Evolutionary conservation across 2,329 filamentous ascomycete genomes (phyloP), one percentile per base, ranked within the genome.

Genomic region (Fusarium nurragi): DNA sequence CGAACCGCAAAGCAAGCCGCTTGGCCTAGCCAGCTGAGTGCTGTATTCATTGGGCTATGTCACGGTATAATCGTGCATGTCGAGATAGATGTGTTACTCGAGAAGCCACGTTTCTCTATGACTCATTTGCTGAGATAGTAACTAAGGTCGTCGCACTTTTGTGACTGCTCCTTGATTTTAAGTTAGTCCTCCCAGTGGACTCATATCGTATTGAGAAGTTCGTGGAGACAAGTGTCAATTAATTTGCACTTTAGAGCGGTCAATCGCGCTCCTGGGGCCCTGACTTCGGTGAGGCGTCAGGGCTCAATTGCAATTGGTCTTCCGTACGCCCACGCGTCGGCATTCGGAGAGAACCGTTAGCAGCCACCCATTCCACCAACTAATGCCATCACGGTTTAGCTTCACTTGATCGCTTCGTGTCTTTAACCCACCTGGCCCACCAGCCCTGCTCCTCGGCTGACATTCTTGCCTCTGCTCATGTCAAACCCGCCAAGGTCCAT

Each of bases 311-410:
- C 13, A 23, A 58, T 58, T 58, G 54, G 54, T 16, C 9, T 12
- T 23, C 36, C 40, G 40, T 58, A 58, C 53, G 53, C 54, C 19
- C n/a, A 41, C 3, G 36, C n/a, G 13, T 30, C 30, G 19, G 28
- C 25, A 38, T 9, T 23, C 1, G 16, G n/a, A 5, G 12, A 37
- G 18, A 37, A 37, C n/a, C 28, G 10, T 22, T n/a, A 46, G 11
- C 43, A 46, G 43, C 11, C 28, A 30, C 13, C 26, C 26, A 30
- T 30, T 14, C 26, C 26, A 3, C 26, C 26, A 30, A 30, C 26
- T 30, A 30, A 30, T 3, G 13, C 14, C 26, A 30, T 30, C 12
- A 13, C 14, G 13, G 26, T 30, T 5, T 26, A 8, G 13, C 10
- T 14, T 37, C 9, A 13, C 28, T 21, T 48, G 25, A 21, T 18